Percentiles rank a stretch among this genome's conserved stretches.
Conservation (phyloP, 768 basidiomycete species). For the Lentinula detonsa region DNA sequence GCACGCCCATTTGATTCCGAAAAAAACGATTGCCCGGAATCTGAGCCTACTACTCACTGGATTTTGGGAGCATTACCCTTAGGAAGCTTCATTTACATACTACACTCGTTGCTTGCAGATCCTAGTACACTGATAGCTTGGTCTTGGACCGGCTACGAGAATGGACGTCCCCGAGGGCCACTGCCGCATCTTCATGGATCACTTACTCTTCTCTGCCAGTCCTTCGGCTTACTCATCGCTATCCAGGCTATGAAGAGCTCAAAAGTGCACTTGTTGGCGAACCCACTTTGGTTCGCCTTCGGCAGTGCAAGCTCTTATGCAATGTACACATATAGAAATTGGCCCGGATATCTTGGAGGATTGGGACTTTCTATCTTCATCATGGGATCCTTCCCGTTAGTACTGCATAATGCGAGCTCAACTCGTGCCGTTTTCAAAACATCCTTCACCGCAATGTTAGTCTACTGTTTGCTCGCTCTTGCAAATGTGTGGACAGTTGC, state of each 20-base stretch:
- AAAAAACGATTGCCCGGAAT: neutral
- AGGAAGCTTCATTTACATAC: slow-evolving; percentile 62
- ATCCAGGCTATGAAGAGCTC: slow-evolving; percentile 13
- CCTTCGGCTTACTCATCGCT: slow-evolving; percentile 45
- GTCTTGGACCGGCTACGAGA: slow-evolving; percentile 86
- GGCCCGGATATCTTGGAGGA: slow-evolving; percentile 69
- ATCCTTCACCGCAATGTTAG: slow-evolving; percentile 50
- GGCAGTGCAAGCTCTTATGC: slow-evolving; percentile 48
- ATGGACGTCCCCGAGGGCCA: slow-evolving; percentile 57
- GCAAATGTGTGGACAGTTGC: slow-evolving; percentile 80
- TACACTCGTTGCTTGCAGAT: slow-evolving; percentile 72
- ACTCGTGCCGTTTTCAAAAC: slow-evolving; percentile 38
- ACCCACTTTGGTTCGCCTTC: slow-evolving; percentile 48
- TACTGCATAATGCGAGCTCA: slow-evolving; percentile 42
- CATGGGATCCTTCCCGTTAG: slow-evolving; percentile 54
- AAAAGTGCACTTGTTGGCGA: slow-evolving; percentile 21
- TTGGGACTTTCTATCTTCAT: slow-evolving; percentile 55
- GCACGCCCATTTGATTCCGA: neutral
- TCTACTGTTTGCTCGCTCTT: slow-evolving; percentile 59
- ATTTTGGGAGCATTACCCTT: slow-evolving; percentile 45
- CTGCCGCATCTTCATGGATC: slow-evolving; percentile 66
- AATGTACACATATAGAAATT: slow-evolving; percentile 57
- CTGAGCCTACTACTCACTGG: slow-evolving; percentile 13
- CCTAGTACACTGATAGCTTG: slow-evolving; percentile 75
- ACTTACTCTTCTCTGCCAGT: slow-evolving; percentile 59